Base-by-base conservation (phyloP, 257 asterid species). In the Ilex aquifolium region DNA sequence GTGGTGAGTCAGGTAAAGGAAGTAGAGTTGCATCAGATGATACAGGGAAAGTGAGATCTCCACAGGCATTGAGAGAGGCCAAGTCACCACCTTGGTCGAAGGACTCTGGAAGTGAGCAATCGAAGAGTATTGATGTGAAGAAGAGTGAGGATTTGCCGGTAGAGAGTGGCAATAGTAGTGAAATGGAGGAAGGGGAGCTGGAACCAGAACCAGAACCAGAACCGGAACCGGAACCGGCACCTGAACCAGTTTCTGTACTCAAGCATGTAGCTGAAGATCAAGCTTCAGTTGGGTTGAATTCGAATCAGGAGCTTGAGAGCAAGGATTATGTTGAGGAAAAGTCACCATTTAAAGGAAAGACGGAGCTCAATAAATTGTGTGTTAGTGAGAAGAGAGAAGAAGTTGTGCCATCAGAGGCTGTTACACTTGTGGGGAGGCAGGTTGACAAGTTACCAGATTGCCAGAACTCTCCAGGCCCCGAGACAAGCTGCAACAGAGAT, bases 181-280 rank as follows among this genome's bases (percentile, higher is more conserved):
- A 92, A 70, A 85, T 82, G 70, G 99, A 92, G 69, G 99, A 92
- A 78, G 99, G 99, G 69, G 99, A 92, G 69, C 80, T 92, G 66
- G 97, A 85, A 63, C 99, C 97, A 32, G 99, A 92, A 57, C 95
- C 86, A 56, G 87, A 79, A 62, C 83, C 75, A 13, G 72, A 57
- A 44, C 69, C 91, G 58, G n/a, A 15, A 10, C 53, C 53, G 10
- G 97, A 85, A 64, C 99, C 97, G 27, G 99, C 89, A 60, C 95
- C 86, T 57, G 85, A 80, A 63, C 83, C 74, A 14, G 71, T 60
- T 42, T 69, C 93, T 57, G 13, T 68, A 17, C 15, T 77, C 16
- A 64, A 77, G 70, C 76, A 72, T 54, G 75, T 57, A 44, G 65
- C 62, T 71, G 76, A 76, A 69, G 88, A 82, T 36, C 66, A 80